Conservation (phyloP, 2,329 filamentous ascomycete species). For the Pyricularia grisea region DNA sequence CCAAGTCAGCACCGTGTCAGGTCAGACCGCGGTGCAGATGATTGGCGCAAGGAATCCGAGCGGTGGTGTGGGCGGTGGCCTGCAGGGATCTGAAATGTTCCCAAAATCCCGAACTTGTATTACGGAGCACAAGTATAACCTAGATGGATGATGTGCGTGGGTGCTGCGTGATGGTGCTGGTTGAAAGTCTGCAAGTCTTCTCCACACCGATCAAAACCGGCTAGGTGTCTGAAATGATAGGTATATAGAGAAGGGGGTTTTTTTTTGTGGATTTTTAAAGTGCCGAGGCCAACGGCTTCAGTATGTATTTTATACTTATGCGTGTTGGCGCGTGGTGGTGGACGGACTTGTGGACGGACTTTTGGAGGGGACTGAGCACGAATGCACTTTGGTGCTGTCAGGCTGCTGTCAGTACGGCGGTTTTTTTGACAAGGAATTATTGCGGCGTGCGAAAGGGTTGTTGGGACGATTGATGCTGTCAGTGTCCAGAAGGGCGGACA, state of each 20-base stretch:
- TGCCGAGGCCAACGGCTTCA: neutral
- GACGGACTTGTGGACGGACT: neutral
- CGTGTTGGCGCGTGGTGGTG: neutral
- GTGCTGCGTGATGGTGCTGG: neutral
- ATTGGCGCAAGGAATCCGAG: slow-evolving; percentile 5
- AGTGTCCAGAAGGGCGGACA: neutral
- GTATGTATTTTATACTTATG: neutral
- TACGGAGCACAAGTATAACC: neutral
- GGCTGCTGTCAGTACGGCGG: neutral
- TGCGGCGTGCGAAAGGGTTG: neutral
- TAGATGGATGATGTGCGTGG: neutral
- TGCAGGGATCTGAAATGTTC: neutral
- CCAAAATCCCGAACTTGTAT: neutral
- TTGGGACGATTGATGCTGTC: neutral
- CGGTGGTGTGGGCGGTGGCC: neutral
- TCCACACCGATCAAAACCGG: neutral
- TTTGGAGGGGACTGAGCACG: neutral
- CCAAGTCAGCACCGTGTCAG: neutral
- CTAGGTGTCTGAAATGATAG: neutral
- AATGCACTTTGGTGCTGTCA: neutral
- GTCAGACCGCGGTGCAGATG: neutral
- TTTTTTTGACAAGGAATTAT: neutral
- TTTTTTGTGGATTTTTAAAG: neutral
- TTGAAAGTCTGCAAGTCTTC: neutral
- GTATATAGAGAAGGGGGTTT: neutral